Evolutionary conservation across 176 grass and related monocot species (phyloP).

Genomic region (Lolium multiflorum): DNA sequence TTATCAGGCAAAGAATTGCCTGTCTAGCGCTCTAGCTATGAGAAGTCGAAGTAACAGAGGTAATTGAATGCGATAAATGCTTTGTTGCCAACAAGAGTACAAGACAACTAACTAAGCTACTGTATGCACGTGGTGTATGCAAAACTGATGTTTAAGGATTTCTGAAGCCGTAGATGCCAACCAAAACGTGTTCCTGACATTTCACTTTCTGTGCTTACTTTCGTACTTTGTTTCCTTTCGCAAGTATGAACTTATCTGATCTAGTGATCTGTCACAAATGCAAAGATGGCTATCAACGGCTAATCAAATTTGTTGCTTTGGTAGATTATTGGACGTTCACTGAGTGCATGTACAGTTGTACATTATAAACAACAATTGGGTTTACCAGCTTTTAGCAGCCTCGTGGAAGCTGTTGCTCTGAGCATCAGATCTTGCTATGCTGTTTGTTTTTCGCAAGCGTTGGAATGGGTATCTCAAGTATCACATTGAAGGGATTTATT

Average conservation of each 20-base stretch:
- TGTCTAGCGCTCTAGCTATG: not conserved
- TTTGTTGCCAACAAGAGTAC: not conserved
- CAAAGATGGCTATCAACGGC: not conserved
- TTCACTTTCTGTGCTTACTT: not conserved
- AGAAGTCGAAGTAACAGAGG: not conserved
- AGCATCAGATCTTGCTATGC: slow-evolving; percentile 8
- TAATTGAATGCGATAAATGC: not conserved
- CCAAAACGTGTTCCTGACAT: not conserved
- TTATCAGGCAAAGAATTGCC: not conserved
- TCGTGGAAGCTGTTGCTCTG: not conserved
- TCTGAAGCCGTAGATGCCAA: not conserved
- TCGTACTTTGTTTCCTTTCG: not conserved
- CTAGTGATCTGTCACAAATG: slow-evolving; percentile 4
- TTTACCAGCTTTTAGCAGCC: not conserved
- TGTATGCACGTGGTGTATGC: not conserved
- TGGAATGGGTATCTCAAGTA: not conserved
- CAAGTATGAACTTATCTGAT: not conserved
- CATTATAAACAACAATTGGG: not conserved
- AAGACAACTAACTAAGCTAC: too few species aligned
- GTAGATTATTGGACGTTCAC: not conserved
- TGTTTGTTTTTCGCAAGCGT: not conserved
- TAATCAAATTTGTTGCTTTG: not conserved
- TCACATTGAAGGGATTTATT: not conserved
- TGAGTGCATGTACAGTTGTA: not conserved
- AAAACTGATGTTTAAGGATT: not conserved